Evolutionary conservation across 2,329 filamentous ascomycete species (phyloP), one percentile per base, ranked within the genome.

Genomic region (Fusarium globosum): DNA sequence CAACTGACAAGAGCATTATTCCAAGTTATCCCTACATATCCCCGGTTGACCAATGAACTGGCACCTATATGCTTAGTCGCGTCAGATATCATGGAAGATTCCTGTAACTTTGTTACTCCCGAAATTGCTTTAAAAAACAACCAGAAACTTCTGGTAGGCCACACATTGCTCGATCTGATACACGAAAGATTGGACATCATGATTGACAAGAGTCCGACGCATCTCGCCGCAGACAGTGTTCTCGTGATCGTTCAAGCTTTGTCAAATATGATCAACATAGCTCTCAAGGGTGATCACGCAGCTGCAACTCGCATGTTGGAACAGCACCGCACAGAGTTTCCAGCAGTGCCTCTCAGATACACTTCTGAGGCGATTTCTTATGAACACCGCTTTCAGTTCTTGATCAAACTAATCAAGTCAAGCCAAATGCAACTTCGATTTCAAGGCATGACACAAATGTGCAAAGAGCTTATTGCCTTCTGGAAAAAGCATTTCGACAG

Each of bases 381-480:
- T 59, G 87, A 90, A 62, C 97, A 93, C 92, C 91, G 90, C 57
- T 91, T 97, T 75, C 85, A 86, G 48, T 84, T 92, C 4, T 84
- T 93, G 58, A 90, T 90, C 76, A 92, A 90, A 74, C 90, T 96
- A 74, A 91, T 98, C 59, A 90, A 89, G 77, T 96, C 94, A 65
- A 92, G 93, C 41, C 94, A 96, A 77, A 97, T 98, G 94, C 94
- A 97, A 78, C 86, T 98, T 42, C 92, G 96, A 42, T 93, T 97
- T 18, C 88, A 90, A 79, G 94, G 94, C 26, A 91, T 96, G 56
- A 88, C 90, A n/a, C 86, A 85, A 26, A 92, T 98, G 88, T 93
- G 93, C 73, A 80, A 79, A 14, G 91, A 94, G 36, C 86, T 98
- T 41, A 88, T 97, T 14, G 79, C 81, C 0, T 85, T 94, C 30